Evolutionary conservation across 23 red algal genomes (phyloP).

Genomic region (Chondrus crispus): DNA sequence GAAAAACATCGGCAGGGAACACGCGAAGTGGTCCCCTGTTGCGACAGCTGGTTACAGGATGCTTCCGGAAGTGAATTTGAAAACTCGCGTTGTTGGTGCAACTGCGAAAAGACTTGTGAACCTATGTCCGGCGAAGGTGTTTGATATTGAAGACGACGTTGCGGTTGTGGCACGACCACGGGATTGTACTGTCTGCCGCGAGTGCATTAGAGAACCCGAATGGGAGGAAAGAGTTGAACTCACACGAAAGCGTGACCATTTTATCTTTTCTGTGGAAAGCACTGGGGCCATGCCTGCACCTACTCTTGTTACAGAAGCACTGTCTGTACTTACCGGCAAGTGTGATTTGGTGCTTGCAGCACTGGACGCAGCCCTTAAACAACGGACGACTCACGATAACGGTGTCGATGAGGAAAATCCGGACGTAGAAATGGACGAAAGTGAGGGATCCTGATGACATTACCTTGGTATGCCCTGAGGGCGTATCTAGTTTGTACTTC

Average conservation of each 20-base stretch:
- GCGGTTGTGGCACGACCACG: conserved; percentile 62
- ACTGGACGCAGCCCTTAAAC: conserved; percentile 55
- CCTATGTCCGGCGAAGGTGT: conserved; percentile 79
- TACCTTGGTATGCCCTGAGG: too few relatives aligned
- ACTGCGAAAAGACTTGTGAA: conserved; percentile 43
- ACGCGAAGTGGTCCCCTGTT: conserved; percentile 98
- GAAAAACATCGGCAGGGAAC: conserved; percentile 80
- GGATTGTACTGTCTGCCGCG: conserved; percentile 84
- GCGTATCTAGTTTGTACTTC: too few relatives aligned
- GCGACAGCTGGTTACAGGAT: conserved; percentile 84
- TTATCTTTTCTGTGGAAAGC: conserved; percentile 92
- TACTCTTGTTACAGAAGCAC: conserved; percentile 57
- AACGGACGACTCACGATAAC: neutral
- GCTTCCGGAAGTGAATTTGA: conserved; percentile 66
- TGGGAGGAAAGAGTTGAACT: conserved; percentile 64
- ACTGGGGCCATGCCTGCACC: conserved; percentile 79
- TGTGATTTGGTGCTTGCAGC: conserved; percentile 58
- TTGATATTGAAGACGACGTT: conserved; percentile 91
- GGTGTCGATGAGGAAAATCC: conserved; percentile 8
- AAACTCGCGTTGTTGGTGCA: conserved; percentile 4
- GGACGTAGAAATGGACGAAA: neutral
- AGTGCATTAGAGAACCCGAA: conserved; percentile 73
- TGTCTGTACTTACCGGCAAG: conserved; percentile 74
- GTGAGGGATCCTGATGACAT: too few relatives aligned
- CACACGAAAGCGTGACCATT: conserved; percentile 78